Evolutionary conservation across 2,329 filamentous ascomycete species (phyloP).

Genomic region (Atkinsonella hypoxylon): DNA sequence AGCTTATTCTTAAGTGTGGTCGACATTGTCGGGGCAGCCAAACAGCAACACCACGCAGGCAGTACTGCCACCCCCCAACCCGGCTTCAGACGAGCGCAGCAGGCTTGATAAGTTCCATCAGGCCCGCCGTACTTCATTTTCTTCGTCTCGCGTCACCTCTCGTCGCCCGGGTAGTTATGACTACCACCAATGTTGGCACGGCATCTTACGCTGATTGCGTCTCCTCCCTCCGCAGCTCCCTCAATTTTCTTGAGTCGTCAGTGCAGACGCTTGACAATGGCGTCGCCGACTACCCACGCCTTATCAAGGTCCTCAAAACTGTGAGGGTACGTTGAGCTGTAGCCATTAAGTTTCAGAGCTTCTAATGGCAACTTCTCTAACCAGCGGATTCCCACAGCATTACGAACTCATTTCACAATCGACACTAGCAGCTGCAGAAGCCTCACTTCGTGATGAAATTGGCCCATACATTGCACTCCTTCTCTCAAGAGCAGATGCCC

Average conservation of each 20-base stretch:
- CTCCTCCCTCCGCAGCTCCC: slow-evolving; percentile 45
- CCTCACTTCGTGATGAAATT: slow-evolving; percentile 76
- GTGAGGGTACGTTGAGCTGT: slow-evolving; percentile 35
- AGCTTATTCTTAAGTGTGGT: neutral
- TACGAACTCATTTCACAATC: slow-evolving; percentile 87
- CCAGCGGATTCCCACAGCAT: slow-evolving; percentile 43
- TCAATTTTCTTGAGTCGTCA: slow-evolving; percentile 48
- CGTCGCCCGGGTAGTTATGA: slow-evolving; percentile 2
- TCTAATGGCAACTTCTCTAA: neutral
- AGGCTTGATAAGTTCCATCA: neutral
- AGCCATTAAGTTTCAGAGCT: neutral
- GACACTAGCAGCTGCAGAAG: slow-evolving; percentile 69
- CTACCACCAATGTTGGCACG: slow-evolving; percentile 15
- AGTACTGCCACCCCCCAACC: neutral
- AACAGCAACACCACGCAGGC: neutral
- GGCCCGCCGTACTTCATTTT: neutral
- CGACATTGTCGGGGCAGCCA: neutral
- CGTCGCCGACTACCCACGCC: slow-evolving; percentile 45
- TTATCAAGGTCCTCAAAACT: slow-evolving; percentile 43
- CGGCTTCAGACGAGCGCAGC: neutral
- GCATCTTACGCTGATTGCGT: slow-evolving; percentile 45
- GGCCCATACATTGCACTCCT: slow-evolving; percentile 74
- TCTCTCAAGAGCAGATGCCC: slow-evolving; percentile 68
- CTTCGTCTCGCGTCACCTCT: no score
- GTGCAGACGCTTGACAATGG: slow-evolving; percentile 44